Conservation (phyloP, 169 alveolate genomes). For the Fabrea salina region DNA sequence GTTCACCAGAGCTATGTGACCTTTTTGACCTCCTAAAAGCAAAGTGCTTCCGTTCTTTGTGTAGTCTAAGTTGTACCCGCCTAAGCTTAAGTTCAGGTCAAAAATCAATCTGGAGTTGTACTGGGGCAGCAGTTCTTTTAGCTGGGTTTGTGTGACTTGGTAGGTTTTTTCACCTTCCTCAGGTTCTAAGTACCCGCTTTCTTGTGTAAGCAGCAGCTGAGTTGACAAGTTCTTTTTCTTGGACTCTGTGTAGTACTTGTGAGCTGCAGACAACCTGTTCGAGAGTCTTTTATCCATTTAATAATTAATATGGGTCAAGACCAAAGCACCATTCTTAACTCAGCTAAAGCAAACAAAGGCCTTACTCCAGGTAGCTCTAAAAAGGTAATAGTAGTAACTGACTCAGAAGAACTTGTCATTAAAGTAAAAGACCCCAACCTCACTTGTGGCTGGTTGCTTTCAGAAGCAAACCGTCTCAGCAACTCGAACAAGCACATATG, state of each 20-base stretch:
- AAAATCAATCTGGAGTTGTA: conserved; percentile 60
- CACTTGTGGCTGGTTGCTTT: conserved; percentile 30
- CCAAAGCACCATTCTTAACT: no score
- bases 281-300: conserved; percentile 21
- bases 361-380: no score
- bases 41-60: conserved; percentile 90
- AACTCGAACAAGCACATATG: background rate
- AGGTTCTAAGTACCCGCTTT: conserved; percentile 33
- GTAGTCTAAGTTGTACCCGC: conserved; percentile 89
- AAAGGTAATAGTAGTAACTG: background rate
- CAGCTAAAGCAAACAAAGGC: no score
- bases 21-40: conserved; percentile 91
- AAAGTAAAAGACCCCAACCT: background rate
- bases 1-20: conserved; percentile 90
- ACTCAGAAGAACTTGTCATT: background rate
- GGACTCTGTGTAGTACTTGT: conserved; percentile 10
- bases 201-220: background rate
- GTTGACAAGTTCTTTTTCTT: background rate
- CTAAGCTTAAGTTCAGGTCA: conserved; percentile 78
- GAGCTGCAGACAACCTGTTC: background rate
- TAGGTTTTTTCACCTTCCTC: conserved; percentile 66
- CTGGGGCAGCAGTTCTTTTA: conserved; percentile 61
- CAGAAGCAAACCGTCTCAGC: background rate
- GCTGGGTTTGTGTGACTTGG: conserved; percentile 55
- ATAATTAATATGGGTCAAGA: no score